Evolutionary conservation across 345 rosid species (phyloP).

Genomic region (Cardamine chenopodiifolia): DNA sequence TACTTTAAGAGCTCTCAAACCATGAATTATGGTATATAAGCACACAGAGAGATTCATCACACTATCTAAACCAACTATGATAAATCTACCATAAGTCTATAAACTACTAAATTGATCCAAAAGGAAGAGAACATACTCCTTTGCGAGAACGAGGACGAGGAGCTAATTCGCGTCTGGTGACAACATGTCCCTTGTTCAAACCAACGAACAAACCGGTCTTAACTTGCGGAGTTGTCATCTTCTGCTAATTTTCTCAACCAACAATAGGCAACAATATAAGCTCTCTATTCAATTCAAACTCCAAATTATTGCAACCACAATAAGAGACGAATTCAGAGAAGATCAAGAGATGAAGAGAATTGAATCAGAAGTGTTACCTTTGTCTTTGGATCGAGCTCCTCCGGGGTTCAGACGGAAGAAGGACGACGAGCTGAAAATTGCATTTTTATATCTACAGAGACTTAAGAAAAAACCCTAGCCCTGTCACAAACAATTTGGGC

Average conservation of each 20-base stretch:
- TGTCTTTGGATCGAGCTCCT: slow-evolving; percentile 7
- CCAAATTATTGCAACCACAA: background rate
- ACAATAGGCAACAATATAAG: background rate
- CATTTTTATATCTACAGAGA: background rate
- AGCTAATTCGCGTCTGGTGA: slow-evolving; percentile 42
- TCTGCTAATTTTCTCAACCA: slow-evolving; percentile 3
- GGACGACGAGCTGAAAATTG: background rate
- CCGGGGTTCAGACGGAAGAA: background rate
- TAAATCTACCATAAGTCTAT: background rate
- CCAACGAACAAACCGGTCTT: slow-evolving; percentile 48
- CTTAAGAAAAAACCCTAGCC: slow-evolving; percentile 23
- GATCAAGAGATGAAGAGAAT: too few species aligned
- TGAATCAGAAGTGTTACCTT: slow-evolving; percentile 11
- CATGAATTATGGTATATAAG: background rate
- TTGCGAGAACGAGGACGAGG: slow-evolving; percentile 46
- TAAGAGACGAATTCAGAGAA: background rate
- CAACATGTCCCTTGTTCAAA: slow-evolving; percentile 49
- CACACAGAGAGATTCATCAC: background rate
- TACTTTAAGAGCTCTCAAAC: background rate
- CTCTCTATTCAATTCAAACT: background rate
- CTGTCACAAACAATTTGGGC: background rate
- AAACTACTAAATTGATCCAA: background rate
- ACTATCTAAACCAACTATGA: background rate
- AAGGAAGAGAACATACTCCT: slow-evolving; percentile 39
- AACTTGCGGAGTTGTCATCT: slow-evolving; percentile 35